phyloP scores from a whole-genome alignment of 2,329 filamentous ascomycete species.

The Alternaria ethzedia region DNA sequence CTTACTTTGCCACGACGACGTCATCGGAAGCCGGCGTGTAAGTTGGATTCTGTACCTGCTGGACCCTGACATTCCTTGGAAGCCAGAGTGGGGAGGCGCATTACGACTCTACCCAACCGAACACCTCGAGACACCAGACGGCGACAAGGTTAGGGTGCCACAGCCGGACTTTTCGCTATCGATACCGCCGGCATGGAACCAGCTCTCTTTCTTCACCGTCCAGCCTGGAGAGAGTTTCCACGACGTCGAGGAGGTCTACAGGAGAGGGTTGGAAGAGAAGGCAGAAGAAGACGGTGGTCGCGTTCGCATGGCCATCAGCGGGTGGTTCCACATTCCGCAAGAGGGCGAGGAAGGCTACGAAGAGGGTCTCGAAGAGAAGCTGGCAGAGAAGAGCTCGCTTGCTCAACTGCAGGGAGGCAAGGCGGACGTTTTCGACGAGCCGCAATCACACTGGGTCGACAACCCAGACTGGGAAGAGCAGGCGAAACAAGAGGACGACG shows the following conservation, averaged over 20 bases:
- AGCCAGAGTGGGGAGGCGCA: conserved; percentile 90
- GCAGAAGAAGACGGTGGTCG: conserved; percentile 72
- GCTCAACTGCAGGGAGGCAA: conserved; percentile 87
- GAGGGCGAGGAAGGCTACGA: conserved; percentile 91
- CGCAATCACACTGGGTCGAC: conserved; percentile 66
- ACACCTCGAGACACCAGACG: conserved; percentile 69
- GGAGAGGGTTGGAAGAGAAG: conserved; percentile 65
- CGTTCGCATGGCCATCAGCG: conserved; percentile 95
- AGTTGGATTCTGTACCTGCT: conserved; percentile 98
- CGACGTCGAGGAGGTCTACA: conserved; percentile 97
- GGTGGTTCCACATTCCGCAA: conserved; percentile 99
- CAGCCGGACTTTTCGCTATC: conserved; percentile 77
- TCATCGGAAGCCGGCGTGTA: conserved; percentile 93
- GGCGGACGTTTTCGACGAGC: conserved; percentile 85
- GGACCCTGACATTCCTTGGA: conserved; percentile 89
- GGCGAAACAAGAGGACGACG: conserved; percentile 56
- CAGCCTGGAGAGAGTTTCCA: conserved; percentile 99
- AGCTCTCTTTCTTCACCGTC: conserved; percentile 97
- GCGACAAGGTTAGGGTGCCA: conserved; percentile 79
- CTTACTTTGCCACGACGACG: conserved; percentile 95
- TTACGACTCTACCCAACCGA: conserved; percentile 82
- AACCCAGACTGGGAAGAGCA: conserved; percentile 44
- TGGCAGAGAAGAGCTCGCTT: conserved; percentile 87
- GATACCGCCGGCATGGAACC: conserved; percentile 95
- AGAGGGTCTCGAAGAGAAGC: conserved; percentile 83